A percentile compares a stretch with the other conserved stretches of the same genome.
These are phyloP conservation scores for Teratosphaeriaceae sp. DNA, from an alignment of 2,329 filamentous ascomycete species.

Conservation along the genomic window DNA sequence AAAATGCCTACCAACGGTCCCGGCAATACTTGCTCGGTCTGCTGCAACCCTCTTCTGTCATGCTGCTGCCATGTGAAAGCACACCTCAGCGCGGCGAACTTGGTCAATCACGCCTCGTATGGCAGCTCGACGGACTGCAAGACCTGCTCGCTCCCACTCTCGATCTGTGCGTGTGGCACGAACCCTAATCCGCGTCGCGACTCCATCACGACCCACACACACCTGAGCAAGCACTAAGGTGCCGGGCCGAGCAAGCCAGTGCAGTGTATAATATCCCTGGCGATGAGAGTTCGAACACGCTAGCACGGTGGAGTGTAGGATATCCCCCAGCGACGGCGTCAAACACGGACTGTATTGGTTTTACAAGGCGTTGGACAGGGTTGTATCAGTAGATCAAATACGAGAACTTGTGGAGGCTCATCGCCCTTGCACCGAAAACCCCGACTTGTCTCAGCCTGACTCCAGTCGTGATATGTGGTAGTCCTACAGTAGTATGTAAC, in stretches of 20 bases:
- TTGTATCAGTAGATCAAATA: no score
- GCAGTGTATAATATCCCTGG: no score
- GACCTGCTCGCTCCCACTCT: not conserved
- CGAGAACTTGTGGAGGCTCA: not conserved
- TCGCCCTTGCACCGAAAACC: not conserved
- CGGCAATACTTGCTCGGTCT: no score
- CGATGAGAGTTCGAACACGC: not conserved
- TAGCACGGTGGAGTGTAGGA: not conserved
- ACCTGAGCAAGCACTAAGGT: no score
- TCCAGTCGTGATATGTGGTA: not conserved
- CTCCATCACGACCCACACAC: no score
- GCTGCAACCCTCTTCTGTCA: not conserved
- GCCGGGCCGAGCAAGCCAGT: no score
- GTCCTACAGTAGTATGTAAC: no score
- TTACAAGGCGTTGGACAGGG: not conserved
- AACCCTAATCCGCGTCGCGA: no score
- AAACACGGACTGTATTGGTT: no score
- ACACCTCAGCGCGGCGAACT: not conserved
- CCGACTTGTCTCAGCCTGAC: not conserved
- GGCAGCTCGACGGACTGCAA: not conserved
- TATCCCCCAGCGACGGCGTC: no score
- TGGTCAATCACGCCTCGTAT: not conserved
- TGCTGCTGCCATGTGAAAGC: not conserved
- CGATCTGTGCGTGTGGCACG: not conserved
- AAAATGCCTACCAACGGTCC: no score